phyloP scores from a whole-genome alignment of 179 eudicot genomes.

The Vitellaria paradoxa region DNA sequence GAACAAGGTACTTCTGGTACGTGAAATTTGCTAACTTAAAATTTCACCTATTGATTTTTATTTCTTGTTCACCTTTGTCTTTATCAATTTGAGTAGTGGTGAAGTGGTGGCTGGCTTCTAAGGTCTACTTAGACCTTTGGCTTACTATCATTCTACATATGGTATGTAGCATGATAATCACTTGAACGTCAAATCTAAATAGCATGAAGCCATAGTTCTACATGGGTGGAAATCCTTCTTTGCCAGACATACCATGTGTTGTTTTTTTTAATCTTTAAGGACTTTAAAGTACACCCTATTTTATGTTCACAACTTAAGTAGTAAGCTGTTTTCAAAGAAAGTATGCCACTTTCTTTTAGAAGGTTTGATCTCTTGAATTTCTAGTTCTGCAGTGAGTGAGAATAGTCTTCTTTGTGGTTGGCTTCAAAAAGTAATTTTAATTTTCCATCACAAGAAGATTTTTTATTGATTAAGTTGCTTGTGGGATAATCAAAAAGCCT shows the following conservation, averaged over 20 bases:
- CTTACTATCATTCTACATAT: background rate
- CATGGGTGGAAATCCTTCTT: background rate
- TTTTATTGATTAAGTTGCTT: too few relatives aligned
- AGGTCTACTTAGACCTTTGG: background rate
- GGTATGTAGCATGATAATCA: background rate
- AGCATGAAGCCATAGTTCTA: background rate
- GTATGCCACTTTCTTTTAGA: too few relatives aligned
- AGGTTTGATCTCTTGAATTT: too few relatives aligned
- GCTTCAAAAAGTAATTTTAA: too few relatives aligned
- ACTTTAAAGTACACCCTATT: too few relatives aligned
- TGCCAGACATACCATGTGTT: background rate
- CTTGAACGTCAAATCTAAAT: background rate
- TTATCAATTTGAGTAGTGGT: background rate
- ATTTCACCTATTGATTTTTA: background rate
- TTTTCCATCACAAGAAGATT: too few relatives aligned
- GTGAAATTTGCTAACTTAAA: conserved; percentile 13
- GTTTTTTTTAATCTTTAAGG: too few relatives aligned
- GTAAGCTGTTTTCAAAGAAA: too few relatives aligned
- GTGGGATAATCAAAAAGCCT: too few relatives aligned
- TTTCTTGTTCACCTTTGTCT: background rate
- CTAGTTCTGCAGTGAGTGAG: too few relatives aligned
- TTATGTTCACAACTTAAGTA: too few relatives aligned
- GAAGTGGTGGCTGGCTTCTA: background rate
- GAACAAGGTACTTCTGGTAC: conserved; percentile 88
- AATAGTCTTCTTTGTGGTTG: too few relatives aligned